phyloP scores from a whole-genome alignment of 345 rosid species.

The Euphorbia lathyris region DNA sequence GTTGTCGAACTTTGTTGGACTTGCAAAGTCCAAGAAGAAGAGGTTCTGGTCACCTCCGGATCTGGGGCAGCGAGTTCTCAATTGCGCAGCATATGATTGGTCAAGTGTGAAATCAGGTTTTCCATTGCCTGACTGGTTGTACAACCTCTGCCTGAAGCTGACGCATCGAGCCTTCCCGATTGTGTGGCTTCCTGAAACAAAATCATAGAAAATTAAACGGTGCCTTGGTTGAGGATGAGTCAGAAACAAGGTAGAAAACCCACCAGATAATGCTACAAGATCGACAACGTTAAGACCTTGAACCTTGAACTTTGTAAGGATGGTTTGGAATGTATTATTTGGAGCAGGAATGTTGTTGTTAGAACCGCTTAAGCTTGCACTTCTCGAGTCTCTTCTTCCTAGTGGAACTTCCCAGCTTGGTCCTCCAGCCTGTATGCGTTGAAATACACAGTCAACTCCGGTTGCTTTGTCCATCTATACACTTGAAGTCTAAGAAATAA shows the following conservation, averaged over 20 bases:
- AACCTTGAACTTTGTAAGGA: slow-evolving; percentile 31
- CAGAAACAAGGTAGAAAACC: neutral
- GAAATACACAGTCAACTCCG: slow-evolving; percentile 1
- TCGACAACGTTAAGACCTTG: slow-evolving; percentile 30
- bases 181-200: slow-evolving; percentile 59
- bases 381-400: slow-evolving; percentile 65
- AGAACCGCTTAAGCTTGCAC: slow-evolving; percentile 34
- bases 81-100: slow-evolving; percentile 22
- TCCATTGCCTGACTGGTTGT: slow-evolving; percentile 62
- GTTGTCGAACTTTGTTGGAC: slow-evolving; percentile 64
- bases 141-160: slow-evolving; percentile 87
- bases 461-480: neutral
- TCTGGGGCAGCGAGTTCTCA: slow-evolving; percentile 23
- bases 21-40: slow-evolving; percentile 34
- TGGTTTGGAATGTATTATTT: slow-evolving; percentile 32
- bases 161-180: slow-evolving; percentile 85
- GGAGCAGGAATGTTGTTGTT: slow-evolving; percentile 38
- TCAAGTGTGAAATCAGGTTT: slow-evolving; percentile 51
- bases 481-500: neutral
- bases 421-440: slow-evolving; percentile 63
- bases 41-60: slow-evolving; percentile 35
- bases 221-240: neutral
- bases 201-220: neutral
- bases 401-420: slow-evolving; percentile 83
- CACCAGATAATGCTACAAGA: slow-evolving; percentile 33